Evolutionary conservation across 768 basidiomycete species (phyloP).

Genomic region (Lepiota brunneoincarnata): DNA sequence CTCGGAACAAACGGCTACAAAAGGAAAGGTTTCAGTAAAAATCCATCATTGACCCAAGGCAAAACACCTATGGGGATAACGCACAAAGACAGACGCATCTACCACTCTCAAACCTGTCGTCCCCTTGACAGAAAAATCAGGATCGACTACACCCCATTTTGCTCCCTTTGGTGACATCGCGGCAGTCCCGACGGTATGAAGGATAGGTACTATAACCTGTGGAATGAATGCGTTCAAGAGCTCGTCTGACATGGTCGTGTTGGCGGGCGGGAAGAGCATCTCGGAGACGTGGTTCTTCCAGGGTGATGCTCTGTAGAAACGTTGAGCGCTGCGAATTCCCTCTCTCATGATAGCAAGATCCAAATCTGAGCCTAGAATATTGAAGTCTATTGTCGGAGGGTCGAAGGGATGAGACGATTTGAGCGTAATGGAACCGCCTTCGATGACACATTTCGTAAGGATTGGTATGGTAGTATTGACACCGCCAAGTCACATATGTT

Average conservation of each 20-base stretch:
- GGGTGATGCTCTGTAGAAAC: constrained; percentile 19
- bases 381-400: constrained; percentile 41
- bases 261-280: no score
- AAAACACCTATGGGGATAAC: no score
- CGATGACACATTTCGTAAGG: no score
- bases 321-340: constrained; percentile 20
- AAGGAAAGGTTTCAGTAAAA: neutral
- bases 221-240: constrained; percentile 14
- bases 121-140: constrained; percentile 32
- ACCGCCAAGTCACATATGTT: no score
- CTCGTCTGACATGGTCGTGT: no score
- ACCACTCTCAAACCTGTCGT: constrained; percentile 30
- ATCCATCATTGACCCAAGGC: no score
- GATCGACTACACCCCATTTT: constrained; percentile 29
- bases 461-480: neutral
- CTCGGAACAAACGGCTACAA: constrained; percentile 14
- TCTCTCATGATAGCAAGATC: no score
- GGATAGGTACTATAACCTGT: constrained; percentile 15
- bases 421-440: constrained; percentile 4
- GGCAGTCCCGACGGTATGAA: constrained; percentile 29
- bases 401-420: constrained; percentile 6
- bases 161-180: constrained; percentile 24
- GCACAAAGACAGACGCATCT: constrained; percentile 31
- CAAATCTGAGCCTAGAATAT: constrained; percentile 26
- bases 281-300: constrained; percentile 22